Base-by-base conservation (phyloP, 495 filamentous ascomycete genomes). In the Podospora didyma region DNA sequence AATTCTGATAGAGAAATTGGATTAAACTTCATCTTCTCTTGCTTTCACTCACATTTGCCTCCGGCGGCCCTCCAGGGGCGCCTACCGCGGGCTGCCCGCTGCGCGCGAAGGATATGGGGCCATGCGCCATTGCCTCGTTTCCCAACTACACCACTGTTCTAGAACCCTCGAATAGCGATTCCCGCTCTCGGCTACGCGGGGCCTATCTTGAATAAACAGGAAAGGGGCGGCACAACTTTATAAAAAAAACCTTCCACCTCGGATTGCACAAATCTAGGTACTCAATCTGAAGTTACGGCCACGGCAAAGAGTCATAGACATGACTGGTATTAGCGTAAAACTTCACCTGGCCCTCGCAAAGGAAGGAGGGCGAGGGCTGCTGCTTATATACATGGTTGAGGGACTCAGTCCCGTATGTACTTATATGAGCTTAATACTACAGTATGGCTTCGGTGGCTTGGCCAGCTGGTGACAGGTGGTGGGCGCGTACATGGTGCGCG, bases 341-440 rank as follows among this genome's bases (percentile, higher is more conserved):
- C 34, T 35, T 35, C 34, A 35, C 34, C 34, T 35, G 34, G 34
- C 34, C 34, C 34, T 35, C 34, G 34, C 34, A 7, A 35, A 35
- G 34, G 34, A 35, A 35, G 34, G 34, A 35, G 34, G 34, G 34
- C 34, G n/a, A 14, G 46, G 19, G n/a, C 9, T 17, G 49, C 22
- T 50, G 48, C 24, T 28, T 50, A 28, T 51, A 31, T 51, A 51
- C 24, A 51, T 46, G 44, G n/a, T 35, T 37, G 34, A 14, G 34
- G 14, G 34, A 35, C 34, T 35, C 34, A 35, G 34, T 35, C 34
- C 34, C 34, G 34, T 14, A 14, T 35, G 34, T 35, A 14, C 34
- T 35, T 35, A 14, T 35, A 35, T 7, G 14, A 14, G 34, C 34
- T 7, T 35, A 14, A 14, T 35, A 14, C 34, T 14, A 35, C 34